These are phyloP conservation scores for Bryoerythrophyllum caledonicum DNA, from an alignment of 225 moss, liverwort and hornwort genomes.

Conservation along the genomic window DNA sequence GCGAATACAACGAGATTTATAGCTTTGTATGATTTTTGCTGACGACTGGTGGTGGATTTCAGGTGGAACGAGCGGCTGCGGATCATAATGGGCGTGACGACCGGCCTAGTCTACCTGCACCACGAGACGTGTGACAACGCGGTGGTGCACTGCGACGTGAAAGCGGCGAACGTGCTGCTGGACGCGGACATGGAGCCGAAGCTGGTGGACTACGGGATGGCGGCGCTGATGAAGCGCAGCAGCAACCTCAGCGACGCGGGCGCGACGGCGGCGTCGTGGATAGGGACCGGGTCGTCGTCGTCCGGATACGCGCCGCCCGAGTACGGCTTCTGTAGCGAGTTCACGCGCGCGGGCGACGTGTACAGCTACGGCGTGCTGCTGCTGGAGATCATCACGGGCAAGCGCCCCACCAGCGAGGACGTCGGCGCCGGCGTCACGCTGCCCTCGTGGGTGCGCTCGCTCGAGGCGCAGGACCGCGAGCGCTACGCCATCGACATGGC, in stretches of 20 bases:
- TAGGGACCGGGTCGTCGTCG: constrained; percentile 17
- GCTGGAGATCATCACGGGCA: constrained; percentile 54
- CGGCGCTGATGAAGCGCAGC: constrained; percentile 34
- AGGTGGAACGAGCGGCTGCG: constrained; percentile 54
- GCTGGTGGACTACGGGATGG: constrained; percentile 56
- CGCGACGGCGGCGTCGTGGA: constrained; percentile 34
- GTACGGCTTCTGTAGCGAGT: constrained; percentile 43
- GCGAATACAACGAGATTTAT: no score
- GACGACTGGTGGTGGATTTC: not conserved
- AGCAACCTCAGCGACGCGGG: constrained; percentile 19
- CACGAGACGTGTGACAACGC: constrained; percentile 43
- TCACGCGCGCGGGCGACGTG: constrained; percentile 45
- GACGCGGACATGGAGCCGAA: constrained; percentile 62
- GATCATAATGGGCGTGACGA: constrained; percentile 54
- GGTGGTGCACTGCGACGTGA: constrained; percentile 58
- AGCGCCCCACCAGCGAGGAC: constrained; percentile 46
- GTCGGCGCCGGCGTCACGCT: constrained; percentile 41
- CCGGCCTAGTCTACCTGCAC: constrained; percentile 52
- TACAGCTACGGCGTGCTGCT: constrained; percentile 63
- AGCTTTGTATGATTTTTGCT: not conserved
- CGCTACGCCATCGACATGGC: constrained; percentile 44
- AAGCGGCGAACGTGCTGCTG: constrained; percentile 52
- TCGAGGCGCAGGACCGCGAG: constrained; percentile 40
- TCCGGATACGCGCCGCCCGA: constrained; percentile 59
- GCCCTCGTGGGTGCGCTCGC: constrained; percentile 47